Base-by-base conservation (phyloP, 1,284 basidiomycete genomes). In the Gymnopus androsaceus region DNA sequence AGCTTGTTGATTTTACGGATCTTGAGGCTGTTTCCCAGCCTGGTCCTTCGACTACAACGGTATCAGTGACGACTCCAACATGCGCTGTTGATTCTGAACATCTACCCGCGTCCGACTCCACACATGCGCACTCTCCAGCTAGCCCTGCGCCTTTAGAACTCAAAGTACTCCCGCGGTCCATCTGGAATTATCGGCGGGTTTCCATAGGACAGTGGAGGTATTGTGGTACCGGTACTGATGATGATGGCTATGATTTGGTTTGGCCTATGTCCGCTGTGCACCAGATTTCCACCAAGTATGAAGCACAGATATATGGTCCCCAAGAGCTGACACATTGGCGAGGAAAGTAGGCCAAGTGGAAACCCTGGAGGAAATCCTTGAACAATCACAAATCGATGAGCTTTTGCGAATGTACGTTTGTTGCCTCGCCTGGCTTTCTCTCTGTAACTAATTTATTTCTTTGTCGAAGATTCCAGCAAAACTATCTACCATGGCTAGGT, bases 401-500 rank as follows among this genome's bases (percentile, higher is more conserved):
- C 55, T 52, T 19, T 19, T 57, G 12, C 23, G 27, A 28, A 34
- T 57, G 55, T 57, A n/a, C 42, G 55, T 41, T 7, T 27, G n/a
- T 17, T 17, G 5, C 37, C 5, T 38, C n/a, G 9, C 7, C 34
- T n/a, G n/a, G 3, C 30, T 23, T 30, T 9, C 25, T 40, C 19
- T 51, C 19, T 8, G 5, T 19, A n/a, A 12, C 21, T 25, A 19
- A 30, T 41, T 14, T 36, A 23, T n/a, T 40, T 4, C 4, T n/a
- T 15, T 33, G 14, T n/a, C 28, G 9, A 33, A 59, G 58, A 7
- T 59, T 56, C 31, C 28, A 44, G 21, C 19, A 46, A n/a, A 47
- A 53, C n/a, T 56, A 51, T 44, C 46, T 45, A 19, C 58, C 58
- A 7, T 59, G 58, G 58, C 34, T 51, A 27, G 49, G 50, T 33